Evolutionary conservation across 768 basidiomycete genomes (phyloP).

Genomic region (Hysterangium stoloniferum): DNA sequence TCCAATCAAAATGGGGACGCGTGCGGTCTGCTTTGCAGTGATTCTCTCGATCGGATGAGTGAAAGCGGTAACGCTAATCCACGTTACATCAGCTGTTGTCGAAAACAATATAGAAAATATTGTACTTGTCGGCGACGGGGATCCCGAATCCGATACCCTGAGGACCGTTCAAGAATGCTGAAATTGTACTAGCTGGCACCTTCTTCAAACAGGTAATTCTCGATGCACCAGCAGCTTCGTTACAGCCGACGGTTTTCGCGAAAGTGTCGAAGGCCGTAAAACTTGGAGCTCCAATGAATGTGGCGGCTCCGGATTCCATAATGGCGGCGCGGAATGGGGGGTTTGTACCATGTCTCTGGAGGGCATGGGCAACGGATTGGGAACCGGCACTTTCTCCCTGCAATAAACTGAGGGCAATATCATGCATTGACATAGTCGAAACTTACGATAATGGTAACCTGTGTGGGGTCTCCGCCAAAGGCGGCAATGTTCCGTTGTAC

Average conservation of each 20-base stretch:
- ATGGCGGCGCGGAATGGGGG: conserved; percentile 45
- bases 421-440: background rate
- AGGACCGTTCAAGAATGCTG: conserved; percentile 15
- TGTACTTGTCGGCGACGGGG: conserved; percentile 3
- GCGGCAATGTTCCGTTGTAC: conserved; percentile 27
- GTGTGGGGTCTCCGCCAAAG: conserved; percentile 34
- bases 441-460: conserved; percentile 25
- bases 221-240: conserved; percentile 15
- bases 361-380: conserved; percentile 1
- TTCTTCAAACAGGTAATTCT: conserved; percentile 20
- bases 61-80: conserved; percentile 5
- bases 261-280: conserved; percentile 26
- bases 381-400: conserved; percentile 9
- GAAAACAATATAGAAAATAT: conserved; percentile 5
- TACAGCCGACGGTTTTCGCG: conserved; percentile 15
- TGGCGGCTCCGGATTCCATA: conserved; percentile 30
- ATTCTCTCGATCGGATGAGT: conserved; percentile 17
- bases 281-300: conserved; percentile 18
- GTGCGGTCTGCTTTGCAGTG: conserved; percentile 13
- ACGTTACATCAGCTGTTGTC: background rate
- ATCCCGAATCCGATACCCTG: conserved; percentile 5
- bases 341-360: conserved; percentile 13
- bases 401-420: background rate
- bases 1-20: conserved; percentile 17
- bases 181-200: conserved; percentile 18